Percentiles rank a stretch among this genome's conserved stretches.
These are phyloP conservation scores for Acorus gramineus DNA, from an alignment of 106 monocot species.

Conservation along the genomic window DNA sequence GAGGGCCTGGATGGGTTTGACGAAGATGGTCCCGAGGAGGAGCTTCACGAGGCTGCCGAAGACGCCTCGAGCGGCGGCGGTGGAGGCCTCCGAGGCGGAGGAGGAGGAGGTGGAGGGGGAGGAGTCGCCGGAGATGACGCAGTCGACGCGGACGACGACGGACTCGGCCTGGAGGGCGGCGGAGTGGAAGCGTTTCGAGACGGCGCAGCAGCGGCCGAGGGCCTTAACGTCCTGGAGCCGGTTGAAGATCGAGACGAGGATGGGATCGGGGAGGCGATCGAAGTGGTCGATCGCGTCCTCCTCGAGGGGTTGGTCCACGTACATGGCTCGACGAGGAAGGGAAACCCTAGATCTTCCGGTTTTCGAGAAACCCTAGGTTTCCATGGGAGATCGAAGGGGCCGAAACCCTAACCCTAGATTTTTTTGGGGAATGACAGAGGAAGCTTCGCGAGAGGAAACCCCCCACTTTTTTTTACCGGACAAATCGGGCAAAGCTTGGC, in stretches of 20 bases:
- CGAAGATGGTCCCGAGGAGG: too few relatives aligned
- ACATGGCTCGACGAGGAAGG: too few relatives aligned
- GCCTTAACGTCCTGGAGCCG: slow-evolving; percentile 6
- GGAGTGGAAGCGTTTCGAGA: slow-evolving; percentile 4
- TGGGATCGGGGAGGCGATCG: slow-evolving; percentile 6
- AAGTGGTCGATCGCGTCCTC: background rate
- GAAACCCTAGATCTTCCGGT: too few relatives aligned
- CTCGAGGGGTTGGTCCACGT: background rate
- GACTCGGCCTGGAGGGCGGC: background rate
- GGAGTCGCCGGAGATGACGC: background rate
- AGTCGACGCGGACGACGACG: slow-evolving; percentile 8
- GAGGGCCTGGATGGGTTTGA: background rate
- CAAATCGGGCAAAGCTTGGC: too few relatives aligned
- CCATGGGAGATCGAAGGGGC: too few relatives aligned
- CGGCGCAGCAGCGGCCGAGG: slow-evolving; percentile 8
- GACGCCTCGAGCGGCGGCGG: background rate
- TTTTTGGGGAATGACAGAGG: too few relatives aligned
- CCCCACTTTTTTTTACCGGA: too few relatives aligned
- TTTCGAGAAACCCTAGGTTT: too few relatives aligned
- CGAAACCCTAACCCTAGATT: too few relatives aligned
- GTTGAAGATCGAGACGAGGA: slow-evolving; percentile 5
- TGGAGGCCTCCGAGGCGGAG: background rate
- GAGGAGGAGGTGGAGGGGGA: background rate
- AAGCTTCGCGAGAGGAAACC: too few relatives aligned
- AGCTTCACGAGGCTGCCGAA: too few relatives aligned